Evolutionary conservation across 805 yeast genomes (phyloP), one percentile per base, ranked within the genome.

Genomic region (Sugiyamaella smithiae): DNA sequence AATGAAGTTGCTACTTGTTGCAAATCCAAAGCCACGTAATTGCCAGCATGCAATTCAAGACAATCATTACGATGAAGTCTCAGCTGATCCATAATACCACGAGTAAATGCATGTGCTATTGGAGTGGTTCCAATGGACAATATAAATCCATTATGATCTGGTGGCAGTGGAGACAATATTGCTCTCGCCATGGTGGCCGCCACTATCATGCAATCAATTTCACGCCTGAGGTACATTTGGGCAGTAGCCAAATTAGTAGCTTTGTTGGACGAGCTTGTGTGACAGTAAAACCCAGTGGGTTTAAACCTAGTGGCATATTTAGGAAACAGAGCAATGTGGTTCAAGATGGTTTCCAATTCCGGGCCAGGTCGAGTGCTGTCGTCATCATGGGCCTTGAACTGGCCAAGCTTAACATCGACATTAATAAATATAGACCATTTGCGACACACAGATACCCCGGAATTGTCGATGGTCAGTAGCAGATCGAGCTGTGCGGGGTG

Each of bases 71-170:
- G 19, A 31, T 80, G 68, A 77, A 57, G 84, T 6, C 36, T 3
- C 4, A 42, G 5, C 25, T 20, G 14, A 20, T 35, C 16, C 25
- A 25, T 20, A 23, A 24, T 42, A 12, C 12, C 6, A 4, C 46
- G 45, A 32, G 32, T 42, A 14, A 42, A 28, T 0, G 85, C 76
- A 57, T 82, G 85, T 4, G 84, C 80, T 0, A 90, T 84, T 40
- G 91, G 91, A 0, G 91, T 84, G 1, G 93, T 88, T 20, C 93
- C 93, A 22, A 84, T 84, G 0, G 90, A 84, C 2, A 85, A 67
- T 4, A 69, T 70, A 20, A 84, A 64, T 83, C 74, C 5, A 78
- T 83, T 28, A 17, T 42, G 35, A 11, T n/a, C 5, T 20, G 36
- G 14, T 14, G 38, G 38, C 22, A 35, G 38, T 4, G 38, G 38